A percentile compares a stretch with the other conserved stretches of the same genome.
Evolutionary conservation across 2,329 filamentous ascomycete species (phyloP).

Genomic region (Aspergillus sp.): DNA sequence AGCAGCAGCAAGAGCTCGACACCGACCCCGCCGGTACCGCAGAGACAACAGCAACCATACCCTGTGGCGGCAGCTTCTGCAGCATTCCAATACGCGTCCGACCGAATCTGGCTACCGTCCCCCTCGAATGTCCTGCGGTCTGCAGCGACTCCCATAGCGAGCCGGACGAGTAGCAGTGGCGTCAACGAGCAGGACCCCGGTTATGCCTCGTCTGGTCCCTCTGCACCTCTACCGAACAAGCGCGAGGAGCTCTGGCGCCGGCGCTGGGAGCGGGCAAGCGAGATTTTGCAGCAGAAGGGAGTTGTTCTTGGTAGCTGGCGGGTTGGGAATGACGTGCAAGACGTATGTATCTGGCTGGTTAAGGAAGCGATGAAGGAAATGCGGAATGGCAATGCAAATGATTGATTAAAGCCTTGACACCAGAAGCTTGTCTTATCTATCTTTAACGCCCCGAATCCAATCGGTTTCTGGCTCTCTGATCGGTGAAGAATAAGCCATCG

Average conservation of each 20-base stretch:
- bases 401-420: background rate
- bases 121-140: conserved; percentile 13
- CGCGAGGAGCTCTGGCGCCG: conserved; percentile 45
- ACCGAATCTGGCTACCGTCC: conserved; percentile 17
- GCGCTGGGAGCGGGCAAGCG: conserved; percentile 41
- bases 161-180: conserved; percentile 11
- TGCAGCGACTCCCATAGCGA: conserved; percentile 15
- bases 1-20: conserved; percentile 6
- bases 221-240: conserved; percentile 36
- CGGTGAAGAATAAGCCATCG: too few relatives aligned
- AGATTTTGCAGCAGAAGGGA: conserved; percentile 35
- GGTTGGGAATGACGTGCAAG: conserved; percentile 39
- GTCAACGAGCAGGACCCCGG: conserved; percentile 11
- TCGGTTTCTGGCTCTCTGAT: too few relatives aligned
- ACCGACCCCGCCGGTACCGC: conserved; percentile 6
- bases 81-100: conserved; percentile 26
- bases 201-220: conserved; percentile 11
- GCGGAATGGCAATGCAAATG: background rate
- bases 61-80: conserved; percentile 20
- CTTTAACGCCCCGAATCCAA: too few relatives aligned
- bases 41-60: conserved; percentile 18
- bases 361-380: conserved; percentile 31
- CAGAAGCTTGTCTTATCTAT: too few relatives aligned
- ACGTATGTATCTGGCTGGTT: conserved; percentile 38
- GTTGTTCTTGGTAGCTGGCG: conserved; percentile 43